Evolutionary conservation across 768 basidiomycete genomes (phyloP).

Genomic region (Boletus bicolor): DNA sequence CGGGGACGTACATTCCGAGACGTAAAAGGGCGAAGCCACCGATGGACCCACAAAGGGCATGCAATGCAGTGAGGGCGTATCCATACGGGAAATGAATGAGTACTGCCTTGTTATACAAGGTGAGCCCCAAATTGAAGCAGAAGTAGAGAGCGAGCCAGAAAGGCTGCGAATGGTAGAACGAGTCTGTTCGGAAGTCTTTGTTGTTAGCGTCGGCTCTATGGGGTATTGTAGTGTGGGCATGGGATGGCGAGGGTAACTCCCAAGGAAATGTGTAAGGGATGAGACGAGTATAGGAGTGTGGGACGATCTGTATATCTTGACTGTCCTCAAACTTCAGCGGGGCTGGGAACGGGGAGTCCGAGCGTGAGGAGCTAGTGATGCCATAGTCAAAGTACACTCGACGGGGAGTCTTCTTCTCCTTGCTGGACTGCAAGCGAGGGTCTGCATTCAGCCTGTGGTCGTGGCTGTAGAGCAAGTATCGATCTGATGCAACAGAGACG

Average conservation of each 20-base stretch:
- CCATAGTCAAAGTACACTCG: slow-evolving; percentile 25
- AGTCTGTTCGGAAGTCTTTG: slow-evolving; percentile 11
- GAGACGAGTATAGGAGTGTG: not conserved
- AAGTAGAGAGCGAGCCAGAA: slow-evolving; percentile 85
- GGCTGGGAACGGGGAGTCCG: not conserved
- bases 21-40: slow-evolving; percentile 72
- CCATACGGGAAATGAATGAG: slow-evolving; percentile 93
- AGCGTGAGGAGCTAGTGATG: slow-evolving; percentile 3
- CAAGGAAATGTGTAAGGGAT: slow-evolving; percentile 16
- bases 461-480: slow-evolving; percentile 4
- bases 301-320: not conserved
- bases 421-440: not conserved
- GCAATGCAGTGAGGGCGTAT: slow-evolving; percentile 90
- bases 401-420: slow-evolving; percentile 19
- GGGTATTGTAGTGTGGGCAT: slow-evolving; percentile 1
- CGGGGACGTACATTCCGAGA: slow-evolving; percentile 55
- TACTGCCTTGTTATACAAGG: slow-evolving; percentile 93
- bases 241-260: slow-evolving; percentile 17
- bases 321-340: slow-evolving; percentile 7
- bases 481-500: not conserved
- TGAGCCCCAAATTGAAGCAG: slow-evolving; percentile 84
- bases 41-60: slow-evolving; percentile 80
- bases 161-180: slow-evolving; percentile 30
- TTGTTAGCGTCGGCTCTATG: not conserved
- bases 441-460: not conserved